These are phyloP conservation scores for Blastocladiella emersonii DNA, from an alignment of 371 early-diverging fungal species.

Conservation along the genomic window DNA sequence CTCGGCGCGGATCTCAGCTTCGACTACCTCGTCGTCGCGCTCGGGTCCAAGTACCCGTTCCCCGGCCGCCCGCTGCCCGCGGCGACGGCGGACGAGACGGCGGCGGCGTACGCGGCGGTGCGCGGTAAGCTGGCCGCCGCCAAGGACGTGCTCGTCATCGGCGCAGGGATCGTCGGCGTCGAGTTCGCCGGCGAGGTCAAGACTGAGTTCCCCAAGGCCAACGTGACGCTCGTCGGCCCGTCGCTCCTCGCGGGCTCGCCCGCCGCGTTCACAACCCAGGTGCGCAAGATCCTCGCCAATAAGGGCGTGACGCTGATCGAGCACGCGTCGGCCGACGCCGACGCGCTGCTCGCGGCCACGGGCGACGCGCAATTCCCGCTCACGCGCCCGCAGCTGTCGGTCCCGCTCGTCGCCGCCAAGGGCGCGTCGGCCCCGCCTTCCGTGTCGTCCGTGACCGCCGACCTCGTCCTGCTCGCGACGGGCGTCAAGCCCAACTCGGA, in stretches of 20 bases:
- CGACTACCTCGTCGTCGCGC: background rate
- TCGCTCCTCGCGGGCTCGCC: background rate
- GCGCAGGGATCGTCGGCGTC: background rate
- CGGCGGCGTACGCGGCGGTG: background rate
- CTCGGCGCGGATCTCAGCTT: background rate
- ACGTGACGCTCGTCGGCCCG: background rate
- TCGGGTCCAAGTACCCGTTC: background rate
- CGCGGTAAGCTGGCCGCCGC: too few species aligned
- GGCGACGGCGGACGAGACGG: background rate
- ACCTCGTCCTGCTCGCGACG: background rate
- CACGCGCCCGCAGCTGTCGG: background rate
- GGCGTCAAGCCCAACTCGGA: background rate
- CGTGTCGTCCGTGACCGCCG: background rate
- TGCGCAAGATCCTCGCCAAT: background rate
- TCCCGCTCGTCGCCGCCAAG: background rate
- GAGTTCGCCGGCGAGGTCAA: background rate
- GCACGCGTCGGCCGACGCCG: background rate
- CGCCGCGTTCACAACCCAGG: background rate
- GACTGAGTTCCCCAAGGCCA: background rate
- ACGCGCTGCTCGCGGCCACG: background rate
- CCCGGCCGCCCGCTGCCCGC: background rate
- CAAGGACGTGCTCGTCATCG: background rate
- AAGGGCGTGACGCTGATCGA: background rate
- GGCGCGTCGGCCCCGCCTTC: background rate
- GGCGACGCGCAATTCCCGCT: background rate